Conservation (phyloP, 305 asterid species). For the Nicotiana rustica region DNA sequence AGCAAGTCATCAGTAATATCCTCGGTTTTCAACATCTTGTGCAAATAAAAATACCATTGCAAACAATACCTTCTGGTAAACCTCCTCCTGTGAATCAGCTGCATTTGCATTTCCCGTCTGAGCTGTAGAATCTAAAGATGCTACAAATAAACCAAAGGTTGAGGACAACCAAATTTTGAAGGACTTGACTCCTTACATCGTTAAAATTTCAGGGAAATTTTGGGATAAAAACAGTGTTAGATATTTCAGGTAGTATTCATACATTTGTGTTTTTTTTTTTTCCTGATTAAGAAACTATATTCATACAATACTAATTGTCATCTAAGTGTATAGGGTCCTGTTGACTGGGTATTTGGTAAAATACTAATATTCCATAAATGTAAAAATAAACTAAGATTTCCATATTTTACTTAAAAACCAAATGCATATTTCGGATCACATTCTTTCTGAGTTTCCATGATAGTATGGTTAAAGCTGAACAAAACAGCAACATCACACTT, state of each 20-base stretch:
- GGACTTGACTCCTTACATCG: background rate
- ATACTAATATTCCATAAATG: background rate
- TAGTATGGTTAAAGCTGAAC: conserved; percentile 1
- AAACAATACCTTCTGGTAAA: conserved; percentile 80
- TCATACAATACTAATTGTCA: background rate
- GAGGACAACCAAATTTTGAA: conserved; percentile 4
- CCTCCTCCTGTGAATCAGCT: conserved; percentile 96
- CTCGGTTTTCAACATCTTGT: conserved; percentile 19
- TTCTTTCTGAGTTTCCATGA: conserved; percentile 25
- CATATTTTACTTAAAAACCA: background rate
- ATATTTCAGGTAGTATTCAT: background rate
- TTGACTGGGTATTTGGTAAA: background rate
- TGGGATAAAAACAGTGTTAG: background rate
- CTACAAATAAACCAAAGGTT: conserved; percentile 46
- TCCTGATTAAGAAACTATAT: background rate
- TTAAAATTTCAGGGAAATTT: background rate
- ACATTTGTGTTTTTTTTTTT: background rate
- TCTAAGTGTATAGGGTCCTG: background rate
- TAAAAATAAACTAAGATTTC: background rate
- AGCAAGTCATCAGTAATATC: background rate
- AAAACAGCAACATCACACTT: conserved; percentile 11
- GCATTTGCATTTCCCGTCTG: conserved; percentile 76
- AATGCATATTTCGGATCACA: background rate
- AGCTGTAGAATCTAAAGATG: conserved; percentile 82
- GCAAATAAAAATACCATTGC: conserved; percentile 33